Conservation (phyloP, 306 rosid species). For the Cicer yamashitae region DNA sequence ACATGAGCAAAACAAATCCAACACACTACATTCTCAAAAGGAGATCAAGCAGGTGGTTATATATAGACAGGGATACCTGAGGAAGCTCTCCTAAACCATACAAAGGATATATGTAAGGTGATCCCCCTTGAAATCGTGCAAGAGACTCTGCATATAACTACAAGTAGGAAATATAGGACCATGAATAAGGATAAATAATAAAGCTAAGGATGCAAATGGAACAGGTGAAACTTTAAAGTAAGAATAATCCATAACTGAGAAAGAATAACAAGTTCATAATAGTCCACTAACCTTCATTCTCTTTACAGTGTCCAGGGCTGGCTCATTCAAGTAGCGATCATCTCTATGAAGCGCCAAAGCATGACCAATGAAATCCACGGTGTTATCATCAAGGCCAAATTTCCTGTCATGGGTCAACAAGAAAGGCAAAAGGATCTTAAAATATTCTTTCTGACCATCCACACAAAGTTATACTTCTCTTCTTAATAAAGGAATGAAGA, state of each 20-base stretch:
- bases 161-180: slow-evolving; percentile 37
- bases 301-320: slow-evolving; percentile 93
- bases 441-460: slow-evolving; percentile 13
- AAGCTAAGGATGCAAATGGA: slow-evolving; percentile 35
- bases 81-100: slow-evolving; percentile 99
- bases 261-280: slow-evolving; percentile 20
- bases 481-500: slow-evolving; percentile 16
- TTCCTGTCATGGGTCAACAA: slow-evolving; percentile 68
- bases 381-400: slow-evolving; percentile 92
- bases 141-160: slow-evolving; percentile 94
- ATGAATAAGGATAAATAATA: slow-evolving; percentile 25
- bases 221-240: slow-evolving; percentile 22
- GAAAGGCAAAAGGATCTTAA: slow-evolving; percentile 27
- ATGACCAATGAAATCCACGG: slow-evolving; percentile 95
- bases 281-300: slow-evolving; percentile 83
- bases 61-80: slow-evolving; percentile 62
- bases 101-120: slow-evolving; percentile 96
- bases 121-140: slow-evolving; percentile 98
- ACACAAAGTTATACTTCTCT: slow-evolving; percentile 28
- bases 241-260: slow-evolving; percentile 26
- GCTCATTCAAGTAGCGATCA: slow-evolving; percentile 81
- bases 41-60: slow-evolving; percentile 16
- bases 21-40: slow-evolving; percentile 1
- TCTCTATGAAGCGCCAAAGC: slow-evolving; percentile 98
- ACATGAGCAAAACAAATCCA: slow-evolving; percentile 22